Evolutionary conservation across 768 basidiomycete genomes (phyloP).

Genomic region (Chalciporus pseudorubinellus): DNA sequence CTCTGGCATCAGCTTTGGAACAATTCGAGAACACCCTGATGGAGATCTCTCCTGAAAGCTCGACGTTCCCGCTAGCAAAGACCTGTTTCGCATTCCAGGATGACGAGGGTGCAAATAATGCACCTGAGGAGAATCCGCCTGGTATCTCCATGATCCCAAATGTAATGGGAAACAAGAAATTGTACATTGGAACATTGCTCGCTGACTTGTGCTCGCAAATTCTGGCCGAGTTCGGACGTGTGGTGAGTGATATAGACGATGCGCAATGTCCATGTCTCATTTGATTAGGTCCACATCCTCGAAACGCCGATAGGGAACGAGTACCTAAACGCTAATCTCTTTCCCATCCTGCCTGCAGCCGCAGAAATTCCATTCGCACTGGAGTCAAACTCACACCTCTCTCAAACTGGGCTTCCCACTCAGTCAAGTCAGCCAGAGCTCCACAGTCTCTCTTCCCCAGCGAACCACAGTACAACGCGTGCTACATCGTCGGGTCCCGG

Average conservation of each 20-base stretch:
- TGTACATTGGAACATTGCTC: conserved; percentile 85
- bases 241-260: conserved; percentile 53
- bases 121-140: conserved; percentile 53
- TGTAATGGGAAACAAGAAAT: conserved; percentile 82
- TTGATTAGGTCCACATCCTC: conserved; percentile 62
- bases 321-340: conserved; percentile 67
- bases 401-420: conserved; percentile 45
- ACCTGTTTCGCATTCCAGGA: conserved; percentile 86
- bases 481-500: conserved; percentile 48
- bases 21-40: conserved; percentile 66
- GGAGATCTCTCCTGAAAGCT: conserved; percentile 64
- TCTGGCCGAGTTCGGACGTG: conserved; percentile 76
- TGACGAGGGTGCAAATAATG: conserved; percentile 49
- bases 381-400: conserved; percentile 42
- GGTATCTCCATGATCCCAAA: conserved; percentile 79
- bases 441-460: conserved; percentile 17
- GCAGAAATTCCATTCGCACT: conserved; percentile 61
- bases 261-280: conserved; percentile 7
- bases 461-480: conserved; percentile 46
- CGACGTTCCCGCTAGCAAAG: conserved; percentile 73
- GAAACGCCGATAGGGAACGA: conserved; percentile 87
- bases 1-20: conserved; percentile 50
- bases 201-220: conserved; percentile 88
- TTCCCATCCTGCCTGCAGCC: conserved; percentile 59
- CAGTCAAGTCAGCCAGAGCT: conserved; percentile 60